Evolutionary conservation across 2,329 filamentous ascomycete genomes (phyloP).

Genomic region (Dothistroma pini): DNA sequence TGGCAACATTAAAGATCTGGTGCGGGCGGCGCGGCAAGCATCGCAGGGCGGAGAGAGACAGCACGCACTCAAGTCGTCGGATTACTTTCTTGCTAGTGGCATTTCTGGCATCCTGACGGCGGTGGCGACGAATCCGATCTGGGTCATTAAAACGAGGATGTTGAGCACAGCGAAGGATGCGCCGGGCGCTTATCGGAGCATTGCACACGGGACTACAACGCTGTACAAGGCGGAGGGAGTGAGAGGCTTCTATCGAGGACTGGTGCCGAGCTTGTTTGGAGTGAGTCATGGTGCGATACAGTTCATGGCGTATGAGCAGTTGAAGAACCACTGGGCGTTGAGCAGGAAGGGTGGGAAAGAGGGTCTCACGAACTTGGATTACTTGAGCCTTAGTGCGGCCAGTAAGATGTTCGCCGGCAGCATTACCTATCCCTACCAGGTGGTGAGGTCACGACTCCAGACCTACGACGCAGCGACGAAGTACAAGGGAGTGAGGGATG

Average conservation of each 20-base stretch:
- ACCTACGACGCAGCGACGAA: constrained; percentile 74
- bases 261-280: constrained; percentile 77
- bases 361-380: constrained; percentile 67
- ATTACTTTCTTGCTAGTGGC: constrained; percentile 78
- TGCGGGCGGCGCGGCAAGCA: constrained; percentile 34
- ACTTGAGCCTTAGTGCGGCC: constrained; percentile 71
- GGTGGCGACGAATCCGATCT: constrained; percentile 86
- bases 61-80: constrained; percentile 53
- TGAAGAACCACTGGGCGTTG: constrained; percentile 59
- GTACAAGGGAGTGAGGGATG: constrained; percentile 71
- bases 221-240: constrained; percentile 70
- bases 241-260: constrained; percentile 80
- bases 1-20: constrained; percentile 55
- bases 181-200: constrained; percentile 75
- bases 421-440: constrained; percentile 91
- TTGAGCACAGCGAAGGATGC: constrained; percentile 73
- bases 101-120: constrained; percentile 69
- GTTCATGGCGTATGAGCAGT: constrained; percentile 87
- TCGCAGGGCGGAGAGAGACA: constrained; percentile 32
- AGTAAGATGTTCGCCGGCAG: constrained; percentile 88
- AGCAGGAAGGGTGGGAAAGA: constrained; percentile 34
- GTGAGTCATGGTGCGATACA: constrained; percentile 92
- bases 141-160: constrained; percentile 99
- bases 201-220: constrained; percentile 64
- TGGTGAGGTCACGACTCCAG: constrained; percentile 82